These are phyloP conservation scores for Grigorovia yakushimaensis DNA, from an alignment of 805 yeast species.

Conservation along the genomic window DNA sequence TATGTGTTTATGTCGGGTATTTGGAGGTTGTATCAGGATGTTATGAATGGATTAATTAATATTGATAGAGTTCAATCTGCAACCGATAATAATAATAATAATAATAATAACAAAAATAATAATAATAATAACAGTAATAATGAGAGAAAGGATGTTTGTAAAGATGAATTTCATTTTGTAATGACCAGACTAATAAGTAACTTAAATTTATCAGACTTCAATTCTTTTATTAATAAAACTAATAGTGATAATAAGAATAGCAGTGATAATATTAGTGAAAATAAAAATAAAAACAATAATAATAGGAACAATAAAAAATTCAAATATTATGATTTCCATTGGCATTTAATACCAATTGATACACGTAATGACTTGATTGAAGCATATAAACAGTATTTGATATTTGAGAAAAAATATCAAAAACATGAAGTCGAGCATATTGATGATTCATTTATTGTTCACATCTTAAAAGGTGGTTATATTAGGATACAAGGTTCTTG, in stretches of 20 bases:
- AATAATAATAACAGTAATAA: not conserved
- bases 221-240: too few relatives aligned
- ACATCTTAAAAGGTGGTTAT: constrained; percentile 84
- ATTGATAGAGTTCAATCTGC: constrained; percentile 1
- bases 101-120: too few relatives aligned
- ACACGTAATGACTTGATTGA: constrained; percentile 1
- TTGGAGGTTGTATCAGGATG: constrained; percentile 48
- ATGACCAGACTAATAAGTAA: not conserved
- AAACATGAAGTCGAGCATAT: constrained; percentile 8
- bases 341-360: constrained; percentile 12
- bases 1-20: constrained; percentile 79
- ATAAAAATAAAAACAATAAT: constrained; percentile 3
- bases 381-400: constrained; percentile 7
- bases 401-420: constrained; percentile 5
- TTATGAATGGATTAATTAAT: constrained; percentile 18
- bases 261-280: too few relatives aligned
- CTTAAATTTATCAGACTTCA: too few relatives aligned
- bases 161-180: constrained; percentile 1
- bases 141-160: not conserved
- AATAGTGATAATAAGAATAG: not conserved
- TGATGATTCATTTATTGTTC: constrained; percentile 23
- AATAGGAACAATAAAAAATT: not conserved
- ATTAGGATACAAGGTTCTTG: constrained; percentile 91
- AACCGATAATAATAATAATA: too few relatives aligned
- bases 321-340: constrained; percentile 22